Conservation (phyloP, 306 rosid species). For the Inga laurina region DNA sequence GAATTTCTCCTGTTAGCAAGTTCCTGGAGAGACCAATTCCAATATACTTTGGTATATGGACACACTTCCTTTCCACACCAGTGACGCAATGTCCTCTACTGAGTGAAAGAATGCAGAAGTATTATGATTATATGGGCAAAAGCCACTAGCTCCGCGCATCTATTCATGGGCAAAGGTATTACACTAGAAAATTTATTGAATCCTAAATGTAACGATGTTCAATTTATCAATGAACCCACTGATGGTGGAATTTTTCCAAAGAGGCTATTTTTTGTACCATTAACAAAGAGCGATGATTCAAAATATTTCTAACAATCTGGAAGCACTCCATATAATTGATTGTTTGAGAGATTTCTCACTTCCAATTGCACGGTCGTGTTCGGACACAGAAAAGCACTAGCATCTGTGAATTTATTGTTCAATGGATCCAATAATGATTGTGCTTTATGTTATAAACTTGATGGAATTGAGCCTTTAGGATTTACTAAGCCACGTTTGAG, state of each 20-base stretch:
- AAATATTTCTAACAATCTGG: neutral
- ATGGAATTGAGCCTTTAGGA: neutral
- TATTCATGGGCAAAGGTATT: neutral
- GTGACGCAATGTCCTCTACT: no score
- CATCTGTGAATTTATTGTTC: neutral
- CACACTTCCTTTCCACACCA: neutral
- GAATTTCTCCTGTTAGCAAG: neutral
- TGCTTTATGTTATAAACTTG: neutral
- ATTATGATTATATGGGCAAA: neutral
- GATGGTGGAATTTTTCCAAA: slow-evolving; percentile 13
- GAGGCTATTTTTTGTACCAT: neutral
- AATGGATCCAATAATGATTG: accelerated
- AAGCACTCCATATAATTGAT: neutral
- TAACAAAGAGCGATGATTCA: neutral
- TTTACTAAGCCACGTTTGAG: neutral
- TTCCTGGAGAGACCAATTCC: neutral
- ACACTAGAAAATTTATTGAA: neutral
- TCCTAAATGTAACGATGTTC: neutral
- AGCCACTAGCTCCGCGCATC: neutral
- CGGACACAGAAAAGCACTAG: neutral
- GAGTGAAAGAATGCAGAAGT: no score
- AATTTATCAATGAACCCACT: neutral
- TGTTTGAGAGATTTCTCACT: neutral
- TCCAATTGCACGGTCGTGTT: accelerated
- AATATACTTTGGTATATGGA: neutral